A percentile compares a stretch with the other conserved stretches of the same genome.
Conservation (phyloP, 805 yeast species). For the Yarrowia alimentaria region DNA sequence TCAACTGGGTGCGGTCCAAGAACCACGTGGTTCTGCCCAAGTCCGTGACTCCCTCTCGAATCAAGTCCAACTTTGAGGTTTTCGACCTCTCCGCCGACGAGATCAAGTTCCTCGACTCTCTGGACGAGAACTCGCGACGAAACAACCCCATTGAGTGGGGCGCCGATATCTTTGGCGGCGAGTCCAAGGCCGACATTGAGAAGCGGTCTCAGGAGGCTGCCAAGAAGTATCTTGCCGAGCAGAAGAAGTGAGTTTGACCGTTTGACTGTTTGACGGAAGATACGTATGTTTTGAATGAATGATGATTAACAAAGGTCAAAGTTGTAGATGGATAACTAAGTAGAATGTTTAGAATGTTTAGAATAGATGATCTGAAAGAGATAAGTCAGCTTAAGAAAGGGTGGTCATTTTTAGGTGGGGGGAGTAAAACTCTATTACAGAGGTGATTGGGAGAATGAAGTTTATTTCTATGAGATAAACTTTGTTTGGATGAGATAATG, state of each 20-base stretch:
- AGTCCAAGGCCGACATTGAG: slow-evolving; percentile 31
- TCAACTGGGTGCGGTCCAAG: slow-evolving; percentile 81
- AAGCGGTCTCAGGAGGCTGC: slow-evolving; percentile 30
- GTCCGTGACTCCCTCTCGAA: slow-evolving; percentile 64
- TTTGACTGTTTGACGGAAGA: background rate
- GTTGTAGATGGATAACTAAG: too few species aligned
- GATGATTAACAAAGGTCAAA: slow-evolving; percentile 15
- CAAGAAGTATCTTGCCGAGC: slow-evolving; percentile 25
- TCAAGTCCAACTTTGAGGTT: slow-evolving; percentile 56
- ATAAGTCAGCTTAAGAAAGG: too few species aligned
- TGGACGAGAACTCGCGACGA: slow-evolving; percentile 35
- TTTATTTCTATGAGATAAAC: too few species aligned
- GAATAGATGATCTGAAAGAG: too few species aligned
- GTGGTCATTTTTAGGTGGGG: too few species aligned
- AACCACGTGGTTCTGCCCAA: slow-evolving; percentile 74
- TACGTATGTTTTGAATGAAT: slow-evolving; percentile 1
- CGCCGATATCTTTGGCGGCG: slow-evolving; percentile 35
- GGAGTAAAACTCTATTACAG: too few species aligned
- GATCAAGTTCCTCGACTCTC: slow-evolving; percentile 35
- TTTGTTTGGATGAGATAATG: too few species aligned
- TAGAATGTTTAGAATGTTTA: too few species aligned
- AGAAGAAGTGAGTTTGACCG: slow-evolving; percentile 14
- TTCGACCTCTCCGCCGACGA: slow-evolving; percentile 50
- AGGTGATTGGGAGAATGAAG: too few species aligned
- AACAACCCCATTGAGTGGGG: slow-evolving; percentile 39